phyloP scores from a whole-genome alignment of 805 yeast genomes.

The Candida anglica region DNA sequence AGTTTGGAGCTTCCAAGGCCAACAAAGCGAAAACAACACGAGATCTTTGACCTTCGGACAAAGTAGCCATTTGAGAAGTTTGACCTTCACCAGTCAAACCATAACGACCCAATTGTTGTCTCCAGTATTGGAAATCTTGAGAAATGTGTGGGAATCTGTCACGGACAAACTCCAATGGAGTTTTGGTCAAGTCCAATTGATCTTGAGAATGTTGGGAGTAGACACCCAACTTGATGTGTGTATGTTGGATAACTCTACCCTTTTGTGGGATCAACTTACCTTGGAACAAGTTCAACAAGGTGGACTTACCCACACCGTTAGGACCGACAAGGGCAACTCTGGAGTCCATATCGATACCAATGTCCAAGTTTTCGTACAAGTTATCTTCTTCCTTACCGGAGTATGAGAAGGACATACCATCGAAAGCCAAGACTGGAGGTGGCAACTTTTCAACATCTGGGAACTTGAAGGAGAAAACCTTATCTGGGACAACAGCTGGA shows the following conservation, averaged over 20 bases:
- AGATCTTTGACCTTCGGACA: slow-evolving; percentile 99
- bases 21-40: slow-evolving; percentile 96
- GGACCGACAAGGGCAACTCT: slow-evolving; percentile 98
- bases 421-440: slow-evolving; percentile 97
- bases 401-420: slow-evolving; percentile 89
- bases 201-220: slow-evolving; percentile 99
- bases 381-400: slow-evolving; percentile 80
- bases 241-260: slow-evolving; percentile 96
- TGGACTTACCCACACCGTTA: slow-evolving; percentile 98
- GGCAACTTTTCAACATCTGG: slow-evolving; percentile 96
- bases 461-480: slow-evolving; percentile 90
- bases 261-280: slow-evolving; percentile 86
- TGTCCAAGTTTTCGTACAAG: slow-evolving; percentile 84
- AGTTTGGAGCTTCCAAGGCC: slow-evolving; percentile 94
- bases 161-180: slow-evolving; percentile 95
- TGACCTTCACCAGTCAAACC: slow-evolving; percentile 99
- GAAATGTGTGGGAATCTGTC: slow-evolving; percentile 86
- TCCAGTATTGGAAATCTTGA: slow-evolving; percentile 98
- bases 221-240: slow-evolving; percentile 96
- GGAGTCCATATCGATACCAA: slow-evolving; percentile 99
- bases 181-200: slow-evolving; percentile 92
- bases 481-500: slow-evolving; percentile 88
- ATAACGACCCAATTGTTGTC: slow-evolving; percentile 95
- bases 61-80: slow-evolving; percentile 97
- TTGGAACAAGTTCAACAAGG: slow-evolving; percentile 93